Conservation (phyloP, 2,329 filamentous ascomycete species). For the Nemania bipapillata region DNA sequence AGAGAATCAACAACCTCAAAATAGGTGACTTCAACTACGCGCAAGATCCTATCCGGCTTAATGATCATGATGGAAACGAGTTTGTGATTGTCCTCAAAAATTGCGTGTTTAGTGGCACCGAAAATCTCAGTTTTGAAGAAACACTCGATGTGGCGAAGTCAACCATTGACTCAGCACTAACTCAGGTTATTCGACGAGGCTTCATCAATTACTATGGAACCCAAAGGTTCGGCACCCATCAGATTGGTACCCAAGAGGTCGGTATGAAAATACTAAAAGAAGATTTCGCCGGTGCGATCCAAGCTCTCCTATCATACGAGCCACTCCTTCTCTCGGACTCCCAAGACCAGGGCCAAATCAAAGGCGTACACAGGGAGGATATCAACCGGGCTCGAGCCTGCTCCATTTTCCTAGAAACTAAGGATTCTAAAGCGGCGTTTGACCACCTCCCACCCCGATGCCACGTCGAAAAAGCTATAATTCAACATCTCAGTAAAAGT, state of each 20-base stretch:
- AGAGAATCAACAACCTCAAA: conserved; percentile 68
- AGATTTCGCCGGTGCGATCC: conserved; percentile 82
- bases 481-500: conserved; percentile 75
- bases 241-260: conserved; percentile 84
- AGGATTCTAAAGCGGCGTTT: conserved; percentile 69
- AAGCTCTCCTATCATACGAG: conserved; percentile 79
- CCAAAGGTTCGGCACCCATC: conserved; percentile 93
- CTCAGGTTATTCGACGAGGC: conserved; percentile 75
- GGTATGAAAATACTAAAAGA: conserved; percentile 85
- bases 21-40: conserved; percentile 86
- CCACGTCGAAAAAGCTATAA: conserved; percentile 79
- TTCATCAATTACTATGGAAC: conserved; percentile 99
- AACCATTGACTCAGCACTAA: conserved; percentile 69
- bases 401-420: conserved; percentile 73
- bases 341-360: conserved; percentile 52
- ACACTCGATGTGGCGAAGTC: conserved; percentile 58
- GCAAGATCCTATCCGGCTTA: conserved; percentile 77
- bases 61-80: conserved; percentile 87
- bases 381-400: conserved; percentile 81
- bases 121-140: conserved; percentile 60
- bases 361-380: conserved; percentile 74
- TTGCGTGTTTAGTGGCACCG: conserved; percentile 69
- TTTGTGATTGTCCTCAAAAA: conserved; percentile 93
- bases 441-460: conserved; percentile 81
- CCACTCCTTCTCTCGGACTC: conserved; percentile 67